phyloP scores from a whole-genome alignment of 2,329 filamentous ascomycete genomes.

The Davidsoniella neocaledoniae region DNA sequence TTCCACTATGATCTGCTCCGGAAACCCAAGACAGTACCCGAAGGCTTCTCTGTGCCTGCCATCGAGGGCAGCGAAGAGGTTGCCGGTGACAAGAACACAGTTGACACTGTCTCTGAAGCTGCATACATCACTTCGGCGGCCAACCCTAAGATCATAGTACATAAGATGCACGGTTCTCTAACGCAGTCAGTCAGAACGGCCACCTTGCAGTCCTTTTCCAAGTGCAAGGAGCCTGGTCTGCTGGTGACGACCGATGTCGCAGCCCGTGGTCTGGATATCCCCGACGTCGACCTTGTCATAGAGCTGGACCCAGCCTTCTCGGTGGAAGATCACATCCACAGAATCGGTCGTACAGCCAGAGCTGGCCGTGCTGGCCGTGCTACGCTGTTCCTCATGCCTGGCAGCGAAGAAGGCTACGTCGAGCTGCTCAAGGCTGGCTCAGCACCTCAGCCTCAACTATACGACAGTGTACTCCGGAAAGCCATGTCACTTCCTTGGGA shows the following conservation, averaged over 20 bases:
- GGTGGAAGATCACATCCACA: conserved; percentile 82
- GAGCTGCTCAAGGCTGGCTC: conserved; percentile 42
- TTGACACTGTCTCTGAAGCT: conserved; percentile 49
- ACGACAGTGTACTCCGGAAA: conserved; percentile 43
- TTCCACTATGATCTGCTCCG: conserved; percentile 78
- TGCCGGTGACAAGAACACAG: conserved; percentile 16
- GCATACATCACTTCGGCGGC: conserved; percentile 58
- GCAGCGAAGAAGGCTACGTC: conserved; percentile 83
- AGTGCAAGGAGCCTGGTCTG: conserved; percentile 57
- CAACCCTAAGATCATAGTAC: conserved; percentile 57
- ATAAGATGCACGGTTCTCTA: conserved; percentile 83
- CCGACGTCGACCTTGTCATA: conserved; percentile 84
- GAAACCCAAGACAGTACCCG: conserved; percentile 14
- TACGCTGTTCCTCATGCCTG: conserved; percentile 76
- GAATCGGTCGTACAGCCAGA: conserved; percentile 86
- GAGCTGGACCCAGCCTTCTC: conserved; percentile 95
- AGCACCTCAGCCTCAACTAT: conserved; percentile 33
- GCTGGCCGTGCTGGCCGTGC: conserved; percentile 78
- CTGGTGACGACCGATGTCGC: conserved; percentile 92
- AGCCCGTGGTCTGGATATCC: conserved; percentile 85
- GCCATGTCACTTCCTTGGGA: conserved; percentile 45
- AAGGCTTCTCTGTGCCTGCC: conserved; percentile 17
- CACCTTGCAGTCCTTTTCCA: conserved; percentile 66
- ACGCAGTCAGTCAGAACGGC: conserved; percentile 74
- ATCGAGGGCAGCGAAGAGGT: conserved; percentile 17